A percentile compares a stretch with the other conserved stretches of the same genome.
Evolutionary conservation across 2,329 filamentous ascomycete genomes (phyloP).

Genomic region (Colletotrichum lini): DNA sequence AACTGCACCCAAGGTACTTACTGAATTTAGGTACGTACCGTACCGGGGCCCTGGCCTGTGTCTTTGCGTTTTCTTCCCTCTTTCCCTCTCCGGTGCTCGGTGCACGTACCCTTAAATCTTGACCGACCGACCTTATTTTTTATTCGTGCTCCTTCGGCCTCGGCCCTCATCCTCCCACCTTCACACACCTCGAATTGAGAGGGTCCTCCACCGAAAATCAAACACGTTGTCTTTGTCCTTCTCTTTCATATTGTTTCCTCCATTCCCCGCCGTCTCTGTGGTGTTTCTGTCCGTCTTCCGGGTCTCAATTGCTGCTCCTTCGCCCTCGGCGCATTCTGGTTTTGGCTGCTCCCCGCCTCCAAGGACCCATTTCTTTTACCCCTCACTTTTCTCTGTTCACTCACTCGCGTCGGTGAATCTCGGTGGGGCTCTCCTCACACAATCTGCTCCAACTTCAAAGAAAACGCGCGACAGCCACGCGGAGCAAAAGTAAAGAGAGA

Average conservation of each 20-base stretch:
- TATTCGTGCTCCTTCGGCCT: slow-evolving; percentile 41
- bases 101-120: slow-evolving; percentile 42
- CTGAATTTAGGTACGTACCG: not conserved
- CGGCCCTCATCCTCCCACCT: slow-evolving; percentile 41
- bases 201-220: slow-evolving; percentile 30
- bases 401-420: slow-evolving; percentile 44
- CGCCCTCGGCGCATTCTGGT: slow-evolving; percentile 34
- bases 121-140: slow-evolving; percentile 43
- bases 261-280: slow-evolving; percentile 8
- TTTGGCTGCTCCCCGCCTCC: slow-evolving; percentile 30
- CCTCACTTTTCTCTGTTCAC: slow-evolving; percentile 40
- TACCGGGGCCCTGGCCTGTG: slow-evolving; percentile 20
- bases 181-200: slow-evolving; percentile 39
- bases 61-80: slow-evolving; percentile 33
- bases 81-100: slow-evolving; percentile 43
- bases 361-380: slow-evolving; percentile 42
- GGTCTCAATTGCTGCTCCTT: slow-evolving; percentile 33
- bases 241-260: not conserved
- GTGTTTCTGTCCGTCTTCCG: slow-evolving; percentile 15
- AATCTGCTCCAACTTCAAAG: slow-evolving; percentile 41
- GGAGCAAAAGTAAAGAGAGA: slow-evolving; percentile 10
- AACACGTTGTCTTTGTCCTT: slow-evolving; percentile 13
- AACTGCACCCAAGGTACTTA: not conserved
- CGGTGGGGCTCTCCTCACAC: slow-evolving; percentile 43
- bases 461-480: slow-evolving; percentile 25